phyloP scores from a whole-genome alignment of 306 rosid genomes.

The Rosa rugosa region DNA sequence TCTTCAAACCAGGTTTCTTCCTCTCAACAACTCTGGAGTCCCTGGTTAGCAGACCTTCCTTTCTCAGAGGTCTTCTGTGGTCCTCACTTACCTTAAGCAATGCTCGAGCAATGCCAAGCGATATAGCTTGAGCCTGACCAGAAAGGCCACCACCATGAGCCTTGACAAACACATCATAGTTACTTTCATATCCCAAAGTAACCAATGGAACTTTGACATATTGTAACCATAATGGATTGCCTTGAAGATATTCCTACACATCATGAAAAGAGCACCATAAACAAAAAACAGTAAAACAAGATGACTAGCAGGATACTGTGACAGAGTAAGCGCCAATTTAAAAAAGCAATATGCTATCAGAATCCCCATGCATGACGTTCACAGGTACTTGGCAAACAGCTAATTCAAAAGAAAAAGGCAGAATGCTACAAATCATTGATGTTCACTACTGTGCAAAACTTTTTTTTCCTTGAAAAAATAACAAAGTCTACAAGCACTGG shows the following conservation, averaged over 20 bases:
- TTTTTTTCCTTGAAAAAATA: not conserved
- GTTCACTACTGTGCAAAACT: not conserved
- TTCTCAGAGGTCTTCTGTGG: constrained; percentile 75
- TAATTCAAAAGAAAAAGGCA: not conserved
- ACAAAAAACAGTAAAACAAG: not conserved
- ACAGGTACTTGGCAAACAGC: not conserved
- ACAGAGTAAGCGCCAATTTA: not conserved
- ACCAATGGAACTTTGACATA: constrained; percentile 70
- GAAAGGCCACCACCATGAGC: constrained; percentile 95
- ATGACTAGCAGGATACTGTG: not conserved
- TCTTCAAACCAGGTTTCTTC: constrained; percentile 92
- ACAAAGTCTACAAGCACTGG: not conserved
- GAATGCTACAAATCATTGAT: not conserved
- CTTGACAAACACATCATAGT: constrained; percentile 86
- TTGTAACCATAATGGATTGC: constrained; percentile 90
- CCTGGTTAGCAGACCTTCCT: constrained; percentile 90
- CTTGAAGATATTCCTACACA: constrained; percentile 91
- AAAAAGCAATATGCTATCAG: not conserved
- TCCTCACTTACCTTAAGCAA: constrained; percentile 80
- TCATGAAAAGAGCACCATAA: not conserved
- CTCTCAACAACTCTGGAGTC: constrained; percentile 96
- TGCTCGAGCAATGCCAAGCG: constrained; percentile 95
- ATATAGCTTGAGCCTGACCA: constrained; percentile 96
- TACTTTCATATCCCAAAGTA: constrained; percentile 77
- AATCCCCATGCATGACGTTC: not conserved